phyloP scores from a whole-genome alignment of 805 yeast genomes.

The Metschnikowia lunata region DNA sequence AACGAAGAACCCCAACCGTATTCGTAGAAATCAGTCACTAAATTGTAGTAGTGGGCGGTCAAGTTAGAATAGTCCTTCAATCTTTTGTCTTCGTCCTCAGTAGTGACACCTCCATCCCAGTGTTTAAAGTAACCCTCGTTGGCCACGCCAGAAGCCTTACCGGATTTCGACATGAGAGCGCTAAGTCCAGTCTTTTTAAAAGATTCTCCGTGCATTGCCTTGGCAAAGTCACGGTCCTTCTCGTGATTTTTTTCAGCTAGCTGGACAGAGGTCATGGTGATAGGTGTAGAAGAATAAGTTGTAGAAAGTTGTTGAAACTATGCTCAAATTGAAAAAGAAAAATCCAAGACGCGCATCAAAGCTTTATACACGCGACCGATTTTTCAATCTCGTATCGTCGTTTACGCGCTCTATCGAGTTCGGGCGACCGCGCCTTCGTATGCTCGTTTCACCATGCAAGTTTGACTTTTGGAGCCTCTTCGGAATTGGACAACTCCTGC shows the following conservation, averaged over 20 bases:
- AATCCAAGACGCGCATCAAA: background rate
- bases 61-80: slow-evolving; percentile 82
- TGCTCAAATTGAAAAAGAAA: background rate
- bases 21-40: slow-evolving; percentile 96
- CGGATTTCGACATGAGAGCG: slow-evolving; percentile 73
- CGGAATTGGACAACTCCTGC: too few species aligned
- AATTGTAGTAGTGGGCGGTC: slow-evolving; percentile 93
- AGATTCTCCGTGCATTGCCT: slow-evolving; percentile 80
- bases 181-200: slow-evolving; percentile 64
- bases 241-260: slow-evolving; percentile 49
- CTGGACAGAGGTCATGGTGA: slow-evolving; percentile 19
- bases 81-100: slow-evolving; percentile 68
- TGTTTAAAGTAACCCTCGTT: slow-evolving; percentile 89
- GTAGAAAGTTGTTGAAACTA: slow-evolving; percentile 17
- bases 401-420: slow-evolving; percentile 8
- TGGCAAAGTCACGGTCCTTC: slow-evolving; percentile 69
- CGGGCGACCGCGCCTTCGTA: slow-evolving; percentile 3
- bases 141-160: slow-evolving; percentile 70
- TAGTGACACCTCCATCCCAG: slow-evolving; percentile 89
- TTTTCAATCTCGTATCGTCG: slow-evolving; percentile 16
- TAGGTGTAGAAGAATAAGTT: background rate
- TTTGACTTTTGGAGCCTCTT: background rate
- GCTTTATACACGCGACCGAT: slow-evolving; percentile 7
- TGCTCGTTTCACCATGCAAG: slow-evolving; percentile 6
- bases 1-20: slow-evolving; percentile 99